Percentiles rank a stretch among this genome's conserved stretches.
phyloP scores from a whole-genome alignment of 176 grass and related monocot genomes.

The Avena atlantica region DNA sequence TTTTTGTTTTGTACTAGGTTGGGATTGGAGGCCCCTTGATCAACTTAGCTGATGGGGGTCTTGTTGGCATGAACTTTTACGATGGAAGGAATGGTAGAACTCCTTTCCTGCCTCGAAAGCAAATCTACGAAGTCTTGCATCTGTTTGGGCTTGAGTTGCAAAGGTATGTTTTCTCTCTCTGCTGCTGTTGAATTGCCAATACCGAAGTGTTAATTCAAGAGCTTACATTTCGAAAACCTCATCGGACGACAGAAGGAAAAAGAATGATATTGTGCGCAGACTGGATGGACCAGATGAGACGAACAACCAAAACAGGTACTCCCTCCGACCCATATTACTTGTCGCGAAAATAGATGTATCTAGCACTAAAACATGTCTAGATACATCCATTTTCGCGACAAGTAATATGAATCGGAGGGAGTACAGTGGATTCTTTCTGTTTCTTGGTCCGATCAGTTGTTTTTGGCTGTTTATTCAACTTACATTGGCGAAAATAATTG shows the following conservation, averaged over 20 bases:
- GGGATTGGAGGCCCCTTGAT: background rate
- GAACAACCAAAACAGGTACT: background rate
- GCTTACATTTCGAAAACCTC: background rate
- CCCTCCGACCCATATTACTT: too few relatives aligned
- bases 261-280: background rate
- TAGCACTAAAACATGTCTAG: too few relatives aligned
- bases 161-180: background rate
- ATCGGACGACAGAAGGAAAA: background rate
- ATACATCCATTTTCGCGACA: too few relatives aligned
- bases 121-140: background rate
- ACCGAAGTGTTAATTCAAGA: background rate
- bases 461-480: background rate
- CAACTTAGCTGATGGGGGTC: background rate
- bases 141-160: background rate
- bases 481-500: background rate
- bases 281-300: background rate
- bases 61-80: constrained; percentile 1
- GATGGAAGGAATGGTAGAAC: background rate
- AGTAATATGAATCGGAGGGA: too few relatives aligned
- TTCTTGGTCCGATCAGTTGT: too few relatives aligned
- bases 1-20: background rate
- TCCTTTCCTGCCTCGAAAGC: background rate
- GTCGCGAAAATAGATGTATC: too few relatives aligned
- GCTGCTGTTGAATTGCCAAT: background rate
- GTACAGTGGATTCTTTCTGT: background rate